Conservation (phyloP, 2,329 filamentous ascomycete species). For the Fusarium humuli region DNA sequence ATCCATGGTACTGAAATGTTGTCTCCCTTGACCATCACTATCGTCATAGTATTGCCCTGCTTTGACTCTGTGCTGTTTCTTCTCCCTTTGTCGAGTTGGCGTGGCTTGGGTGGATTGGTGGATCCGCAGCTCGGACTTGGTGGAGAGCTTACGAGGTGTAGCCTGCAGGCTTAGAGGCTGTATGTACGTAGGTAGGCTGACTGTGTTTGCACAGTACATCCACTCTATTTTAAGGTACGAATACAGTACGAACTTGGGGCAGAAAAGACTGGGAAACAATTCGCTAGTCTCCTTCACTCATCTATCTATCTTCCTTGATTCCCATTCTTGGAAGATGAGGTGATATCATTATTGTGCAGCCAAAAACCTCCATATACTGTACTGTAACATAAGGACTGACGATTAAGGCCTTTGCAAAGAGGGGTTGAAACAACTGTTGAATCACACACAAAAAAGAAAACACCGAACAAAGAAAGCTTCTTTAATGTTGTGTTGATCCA, state of each 20-base stretch:
- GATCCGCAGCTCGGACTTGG: neutral
- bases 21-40: slow-evolving; percentile 15
- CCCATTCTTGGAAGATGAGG: slow-evolving; percentile 17
- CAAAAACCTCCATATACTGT: neutral
- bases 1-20: neutral
- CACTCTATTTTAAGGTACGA: slow-evolving; percentile 6
- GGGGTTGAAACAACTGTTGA: slow-evolving; percentile 6
- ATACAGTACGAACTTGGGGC: slow-evolving; percentile 1
- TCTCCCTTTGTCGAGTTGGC: slow-evolving; percentile 20
- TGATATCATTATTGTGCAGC: slow-evolving; percentile 38
- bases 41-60: slow-evolving; percentile 31
- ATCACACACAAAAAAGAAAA: slow-evolving; percentile 1
- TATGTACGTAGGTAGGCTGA: slow-evolving; percentile 11
- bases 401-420: neutral
- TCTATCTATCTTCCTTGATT: slow-evolving; percentile 15
- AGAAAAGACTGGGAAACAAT: neutral
- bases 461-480: neutral
- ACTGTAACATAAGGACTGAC: neutral
- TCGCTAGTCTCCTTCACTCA: slow-evolving; percentile 7
- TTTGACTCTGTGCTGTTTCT: slow-evolving; percentile 17
- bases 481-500: slow-evolving; percentile 23
- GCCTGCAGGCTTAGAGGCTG: no score
- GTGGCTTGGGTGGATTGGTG: slow-evolving; percentile 34
- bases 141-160: slow-evolving; percentile 13
- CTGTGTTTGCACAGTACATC: slow-evolving; percentile 10